Evolutionary conservation across 176 grass and related monocot species (phyloP).

Genomic region (Paspalum notatum): DNA sequence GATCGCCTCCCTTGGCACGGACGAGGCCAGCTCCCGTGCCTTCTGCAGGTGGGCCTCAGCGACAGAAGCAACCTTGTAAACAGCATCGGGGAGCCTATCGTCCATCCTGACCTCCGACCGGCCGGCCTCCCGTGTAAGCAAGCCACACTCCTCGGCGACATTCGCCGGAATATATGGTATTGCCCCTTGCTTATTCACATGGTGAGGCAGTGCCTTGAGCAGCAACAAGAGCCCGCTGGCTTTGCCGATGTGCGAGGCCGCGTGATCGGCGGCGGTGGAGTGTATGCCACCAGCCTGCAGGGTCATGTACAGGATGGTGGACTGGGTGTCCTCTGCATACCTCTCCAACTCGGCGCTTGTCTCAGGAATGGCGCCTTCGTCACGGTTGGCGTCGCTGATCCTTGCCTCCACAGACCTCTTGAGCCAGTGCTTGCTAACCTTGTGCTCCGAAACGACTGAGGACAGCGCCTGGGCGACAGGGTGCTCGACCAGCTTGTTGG

Average conservation of each 20-base stretch:
- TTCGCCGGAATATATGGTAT: conserved; percentile 71
- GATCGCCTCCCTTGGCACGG: conserved; percentile 58
- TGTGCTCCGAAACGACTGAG: conserved; percentile 53
- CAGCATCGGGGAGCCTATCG: conserved; percentile 63
- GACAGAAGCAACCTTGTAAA: conserved; percentile 88
- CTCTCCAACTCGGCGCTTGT: conserved; percentile 66
- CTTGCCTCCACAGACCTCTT: conserved; percentile 76
- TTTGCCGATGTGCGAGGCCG: conserved; percentile 82
- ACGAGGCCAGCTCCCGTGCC: conserved; percentile 62
- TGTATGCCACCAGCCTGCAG: conserved; percentile 76
- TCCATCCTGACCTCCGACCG: conserved; percentile 63
- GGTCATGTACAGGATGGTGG: conserved; percentile 80
- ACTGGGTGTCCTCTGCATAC: conserved; percentile 88
- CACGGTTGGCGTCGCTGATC: conserved; percentile 79
- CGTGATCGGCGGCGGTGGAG: conserved; percentile 75
- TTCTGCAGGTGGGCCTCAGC: conserved; percentile 77
- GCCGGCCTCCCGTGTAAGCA: conserved; percentile 52
- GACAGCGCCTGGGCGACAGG: conserved; percentile 71
- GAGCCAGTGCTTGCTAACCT: conserved; percentile 89
- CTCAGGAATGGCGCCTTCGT: conserved; percentile 55
- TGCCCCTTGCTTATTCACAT: conserved; percentile 66
- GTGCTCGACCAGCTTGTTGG: conserved; percentile 71
- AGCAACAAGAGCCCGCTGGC: conserved; percentile 78
- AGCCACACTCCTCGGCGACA: conserved; percentile 64
- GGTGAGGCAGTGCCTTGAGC: conserved; percentile 86